Percentiles rank a stretch among this genome's conserved stretches.
Conservation (phyloP, 805 yeast species). For the Kodamaea kaohsiungensis region DNA sequence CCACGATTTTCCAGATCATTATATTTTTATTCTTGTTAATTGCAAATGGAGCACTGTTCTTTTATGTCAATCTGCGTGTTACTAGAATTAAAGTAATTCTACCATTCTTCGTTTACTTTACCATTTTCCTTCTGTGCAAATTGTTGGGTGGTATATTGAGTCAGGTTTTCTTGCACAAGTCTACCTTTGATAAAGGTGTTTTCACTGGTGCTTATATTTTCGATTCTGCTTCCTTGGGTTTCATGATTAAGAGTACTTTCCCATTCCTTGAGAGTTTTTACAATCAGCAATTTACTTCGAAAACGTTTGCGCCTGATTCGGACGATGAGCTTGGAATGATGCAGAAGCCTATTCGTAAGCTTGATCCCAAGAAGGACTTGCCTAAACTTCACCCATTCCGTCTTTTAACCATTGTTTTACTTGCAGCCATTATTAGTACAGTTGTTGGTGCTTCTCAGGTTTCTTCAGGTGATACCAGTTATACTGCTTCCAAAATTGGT, state of each 20-base stretch:
- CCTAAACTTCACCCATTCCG: slow-evolving; percentile 5
- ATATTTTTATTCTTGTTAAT: slow-evolving; percentile 7
- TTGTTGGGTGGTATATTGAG: slow-evolving; percentile 6
- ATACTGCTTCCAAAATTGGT: slow-evolving; percentile 1
- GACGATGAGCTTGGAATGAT: not conserved
- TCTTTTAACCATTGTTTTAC: slow-evolving; percentile 2
- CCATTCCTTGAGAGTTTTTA: slow-evolving; percentile 6
- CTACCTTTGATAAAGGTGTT: not conserved
- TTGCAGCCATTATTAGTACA: slow-evolving; percentile 6
- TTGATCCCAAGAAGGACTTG: not conserved
- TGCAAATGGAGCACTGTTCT: not conserved
- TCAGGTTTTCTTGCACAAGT: not conserved
- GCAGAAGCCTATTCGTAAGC: not conserved
- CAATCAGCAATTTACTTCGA: not conserved
- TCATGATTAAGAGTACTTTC: not conserved
- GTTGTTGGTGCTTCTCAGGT: not conserved
- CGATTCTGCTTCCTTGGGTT: slow-evolving; percentile 8
- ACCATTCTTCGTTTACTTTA: slow-evolving; percentile 5
- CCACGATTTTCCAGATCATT: slow-evolving; percentile 10
- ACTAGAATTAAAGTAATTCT: slow-evolving; percentile 5
- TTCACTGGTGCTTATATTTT: slow-evolving; percentile 8
- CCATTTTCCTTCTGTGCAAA: not conserved
- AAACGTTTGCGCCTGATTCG: too few species aligned
- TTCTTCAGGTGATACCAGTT: not conserved
- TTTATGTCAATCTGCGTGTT: not conserved